Percentiles rank a stretch among this genome's conserved stretches.
Conservation (phyloP, 495 filamentous ascomycete species). For the Schizothecium vesticola region DNA sequence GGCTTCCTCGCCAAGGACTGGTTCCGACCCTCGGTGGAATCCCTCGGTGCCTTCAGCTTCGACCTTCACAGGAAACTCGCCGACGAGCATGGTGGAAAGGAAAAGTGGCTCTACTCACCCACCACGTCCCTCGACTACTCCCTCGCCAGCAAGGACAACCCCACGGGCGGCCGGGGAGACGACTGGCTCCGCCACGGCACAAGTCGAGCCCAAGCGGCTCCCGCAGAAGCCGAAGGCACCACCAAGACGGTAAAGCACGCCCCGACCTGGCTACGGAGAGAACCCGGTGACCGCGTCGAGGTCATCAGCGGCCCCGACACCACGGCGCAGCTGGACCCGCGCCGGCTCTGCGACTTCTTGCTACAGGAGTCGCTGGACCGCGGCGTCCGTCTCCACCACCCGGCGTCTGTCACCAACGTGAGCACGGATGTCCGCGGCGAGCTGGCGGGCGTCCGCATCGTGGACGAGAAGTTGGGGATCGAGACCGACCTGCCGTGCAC, state of each 20-base stretch:
- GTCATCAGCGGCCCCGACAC: conserved; percentile 57
- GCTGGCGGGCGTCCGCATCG: conserved; percentile 45
- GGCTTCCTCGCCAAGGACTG: conserved; percentile 75
- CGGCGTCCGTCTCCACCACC: conserved; percentile 64
- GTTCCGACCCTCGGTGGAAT: conserved; percentile 50
- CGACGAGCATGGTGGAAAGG: conserved; percentile 50
- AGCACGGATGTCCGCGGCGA: conserved; percentile 41
- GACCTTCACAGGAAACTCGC: conserved; percentile 61
- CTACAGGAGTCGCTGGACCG: conserved; percentile 49
- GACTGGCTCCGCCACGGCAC: conserved; percentile 61
- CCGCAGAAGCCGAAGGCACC: conserved; percentile 26
- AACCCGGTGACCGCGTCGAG: conserved; percentile 49
- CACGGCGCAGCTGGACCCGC: conserved; percentile 63
- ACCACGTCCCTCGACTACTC: conserved; percentile 56
- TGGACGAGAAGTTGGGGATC: conserved; percentile 37
- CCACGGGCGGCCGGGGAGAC: conserved; percentile 34
- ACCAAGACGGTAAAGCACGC: conserved; percentile 3
- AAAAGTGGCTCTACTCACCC: conserved; percentile 64
- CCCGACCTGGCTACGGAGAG: conserved; percentile 58
- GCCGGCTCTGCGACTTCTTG: conserved; percentile 58
- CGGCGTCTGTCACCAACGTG: conserved; percentile 50
- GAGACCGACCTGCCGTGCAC: conserved; percentile 53
- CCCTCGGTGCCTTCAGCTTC: conserved; percentile 63
- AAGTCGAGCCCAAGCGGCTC: conserved; percentile 57
- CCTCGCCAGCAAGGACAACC: conserved; percentile 25